phyloP scores from a whole-genome alignment of 164 flowering plant species.

The Vitis riparia region DNA sequence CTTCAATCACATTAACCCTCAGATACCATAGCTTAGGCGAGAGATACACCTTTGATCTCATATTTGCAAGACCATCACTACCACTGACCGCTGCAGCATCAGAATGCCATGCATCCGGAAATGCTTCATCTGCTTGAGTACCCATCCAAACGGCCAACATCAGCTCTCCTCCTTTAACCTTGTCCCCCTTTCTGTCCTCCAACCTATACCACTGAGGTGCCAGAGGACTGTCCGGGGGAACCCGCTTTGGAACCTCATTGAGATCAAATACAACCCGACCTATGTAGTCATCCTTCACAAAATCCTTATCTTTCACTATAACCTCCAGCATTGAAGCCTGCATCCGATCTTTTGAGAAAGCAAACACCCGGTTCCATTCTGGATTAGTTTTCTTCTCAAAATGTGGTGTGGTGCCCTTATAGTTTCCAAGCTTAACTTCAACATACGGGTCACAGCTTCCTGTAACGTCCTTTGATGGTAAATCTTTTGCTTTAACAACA shows the following conservation, averaged over 20 bases:
- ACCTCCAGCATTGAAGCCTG: slow-evolving; percentile 75
- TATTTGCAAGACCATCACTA: slow-evolving; percentile 40
- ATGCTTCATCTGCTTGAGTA: slow-evolving; percentile 90
- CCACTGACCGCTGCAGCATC: slow-evolving; percentile 56
- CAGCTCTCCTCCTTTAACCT: slow-evolving; percentile 79
- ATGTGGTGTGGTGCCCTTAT: slow-evolving; percentile 55
- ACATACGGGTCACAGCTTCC: slow-evolving; percentile 62
- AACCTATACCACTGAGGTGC: slow-evolving; percentile 86
- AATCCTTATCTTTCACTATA: slow-evolving; percentile 66
- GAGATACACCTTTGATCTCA: slow-evolving; percentile 58
- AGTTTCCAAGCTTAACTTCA: slow-evolving; percentile 63
- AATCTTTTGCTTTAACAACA: slow-evolving; percentile 62
- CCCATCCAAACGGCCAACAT: slow-evolving; percentile 93
- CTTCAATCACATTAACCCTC: slow-evolving; percentile 64
- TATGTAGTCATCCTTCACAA: slow-evolving; percentile 66
- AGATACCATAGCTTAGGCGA: slow-evolving; percentile 70
- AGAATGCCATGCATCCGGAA: slow-evolving; percentile 86
- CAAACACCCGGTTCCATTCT: slow-evolving; percentile 84
- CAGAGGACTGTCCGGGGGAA: slow-evolving; percentile 82
- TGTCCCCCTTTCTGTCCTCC: slow-evolving; percentile 68
- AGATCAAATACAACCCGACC: slow-evolving; percentile 70
- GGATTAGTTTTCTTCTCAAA: slow-evolving; percentile 65
- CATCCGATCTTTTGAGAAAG: slow-evolving; percentile 74
- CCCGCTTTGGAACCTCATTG: slow-evolving; percentile 69
- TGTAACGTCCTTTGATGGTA: slow-evolving; percentile 54